These are phyloP conservation scores for Glycyrrhiza uralensis DNA, from an alignment of 306 rosid species.

Conservation along the genomic window DNA sequence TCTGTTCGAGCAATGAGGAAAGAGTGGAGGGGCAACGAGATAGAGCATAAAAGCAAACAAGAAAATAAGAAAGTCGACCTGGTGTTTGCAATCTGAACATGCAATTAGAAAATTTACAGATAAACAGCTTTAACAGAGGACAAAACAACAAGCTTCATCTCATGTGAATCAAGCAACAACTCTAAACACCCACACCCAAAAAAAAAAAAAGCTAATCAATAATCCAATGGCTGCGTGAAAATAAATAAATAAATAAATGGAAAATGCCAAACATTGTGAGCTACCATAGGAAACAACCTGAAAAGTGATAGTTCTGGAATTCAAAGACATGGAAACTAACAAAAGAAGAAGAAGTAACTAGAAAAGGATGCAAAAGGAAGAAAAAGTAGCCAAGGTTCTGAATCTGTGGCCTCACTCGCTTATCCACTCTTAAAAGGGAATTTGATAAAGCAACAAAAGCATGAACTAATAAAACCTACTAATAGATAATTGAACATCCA, in stretches of 20 bases:
- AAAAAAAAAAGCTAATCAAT: background rate
- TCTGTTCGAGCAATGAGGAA: background rate
- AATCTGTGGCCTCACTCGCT: background rate
- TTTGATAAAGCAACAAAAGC: background rate
- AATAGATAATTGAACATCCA: background rate
- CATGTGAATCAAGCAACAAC: constrained; percentile 1
- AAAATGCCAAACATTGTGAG: background rate
- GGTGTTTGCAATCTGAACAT: background rate
- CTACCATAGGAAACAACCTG: background rate
- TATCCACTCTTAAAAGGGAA: background rate
- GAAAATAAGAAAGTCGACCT: constrained; percentile 17
- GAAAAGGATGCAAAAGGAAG: background rate
- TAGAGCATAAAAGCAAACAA: background rate
- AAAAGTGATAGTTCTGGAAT: background rate
- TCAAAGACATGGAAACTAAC: background rate
- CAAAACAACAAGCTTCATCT: background rate
- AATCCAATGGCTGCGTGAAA: background rate
- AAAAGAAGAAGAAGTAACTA: background rate
- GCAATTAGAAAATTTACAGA: background rate
- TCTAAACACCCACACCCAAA: background rate
- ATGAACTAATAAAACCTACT: background rate
- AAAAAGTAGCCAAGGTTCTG: background rate
- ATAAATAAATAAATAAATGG: background rate
- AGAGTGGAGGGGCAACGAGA: background rate
- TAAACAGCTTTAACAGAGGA: background rate